Percentiles rank a stretch among this genome's conserved stretches.
These are phyloP conservation scores for Akanthomyces muscarius DNA, from an alignment of 2,329 filamentous ascomycete species.

Conservation along the genomic window DNA sequence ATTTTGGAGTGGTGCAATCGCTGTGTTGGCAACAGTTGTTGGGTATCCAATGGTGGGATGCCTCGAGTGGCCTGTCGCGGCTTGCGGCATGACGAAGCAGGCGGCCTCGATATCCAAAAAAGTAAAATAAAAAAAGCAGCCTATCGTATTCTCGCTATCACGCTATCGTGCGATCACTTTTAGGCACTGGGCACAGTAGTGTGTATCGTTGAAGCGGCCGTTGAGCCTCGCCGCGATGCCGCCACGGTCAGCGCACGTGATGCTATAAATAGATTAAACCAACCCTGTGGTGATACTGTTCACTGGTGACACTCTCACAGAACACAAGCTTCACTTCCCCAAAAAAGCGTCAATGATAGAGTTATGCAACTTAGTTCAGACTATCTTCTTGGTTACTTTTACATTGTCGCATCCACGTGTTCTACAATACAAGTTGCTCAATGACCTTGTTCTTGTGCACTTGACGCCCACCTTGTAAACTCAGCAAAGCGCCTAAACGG, in stretches of 20 bases:
- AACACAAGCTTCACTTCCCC: not conserved
- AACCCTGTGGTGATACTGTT: not conserved
- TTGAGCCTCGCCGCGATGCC: not conserved
- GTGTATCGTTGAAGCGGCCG: not conserved
- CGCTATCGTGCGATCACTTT: not conserved
- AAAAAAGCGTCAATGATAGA: not conserved
- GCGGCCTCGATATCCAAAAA: not conserved
- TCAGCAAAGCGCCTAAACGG: not conserved
- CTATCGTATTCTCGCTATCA: not conserved
- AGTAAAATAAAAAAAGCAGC: not conserved
- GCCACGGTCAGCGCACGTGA: slow-evolving; percentile 9
- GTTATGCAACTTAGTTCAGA: not conserved
- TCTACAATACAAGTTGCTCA: not conserved
- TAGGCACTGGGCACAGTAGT: not conserved
- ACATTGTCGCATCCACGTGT: not conserved
- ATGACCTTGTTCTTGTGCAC: not conserved
- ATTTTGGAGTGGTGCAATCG: slow-evolving; percentile 58
- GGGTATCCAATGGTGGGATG: slow-evolving; percentile 8
- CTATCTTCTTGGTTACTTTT: not conserved
- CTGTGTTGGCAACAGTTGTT: slow-evolving; percentile 53
- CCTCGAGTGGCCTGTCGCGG: not conserved
- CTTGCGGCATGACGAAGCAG: slow-evolving; percentile 8
- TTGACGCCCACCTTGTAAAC: not conserved
- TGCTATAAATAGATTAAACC: not conserved
- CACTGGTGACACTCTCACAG: not conserved